Conservation (phyloP, 495 filamentous ascomycete species). For the Xylaria sp. region DNA sequence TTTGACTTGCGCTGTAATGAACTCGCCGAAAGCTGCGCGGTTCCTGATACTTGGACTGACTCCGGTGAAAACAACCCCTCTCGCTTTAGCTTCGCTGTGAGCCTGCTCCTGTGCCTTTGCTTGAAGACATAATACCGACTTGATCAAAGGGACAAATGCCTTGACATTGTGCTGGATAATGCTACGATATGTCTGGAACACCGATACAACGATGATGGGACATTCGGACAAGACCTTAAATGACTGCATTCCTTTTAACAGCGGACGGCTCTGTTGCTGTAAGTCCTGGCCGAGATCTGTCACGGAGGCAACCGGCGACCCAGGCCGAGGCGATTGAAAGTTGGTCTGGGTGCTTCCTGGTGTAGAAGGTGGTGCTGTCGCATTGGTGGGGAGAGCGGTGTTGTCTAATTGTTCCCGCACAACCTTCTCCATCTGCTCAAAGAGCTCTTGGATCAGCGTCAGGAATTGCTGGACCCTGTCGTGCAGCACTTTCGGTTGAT, state of each 20-base stretch:
- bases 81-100: conserved; percentile 78
- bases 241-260: conserved; percentile 93
- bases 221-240: conserved; percentile 99
- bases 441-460: conserved; percentile 92
- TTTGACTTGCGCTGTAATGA: conserved; percentile 98
- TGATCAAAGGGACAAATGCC: conserved; percentile 91
- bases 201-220: conserved; percentile 97
- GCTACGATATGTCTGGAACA: conserved; percentile 88
- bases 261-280: conserved; percentile 78
- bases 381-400: conserved; percentile 60
- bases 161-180: conserved; percentile 86
- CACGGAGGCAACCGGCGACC: conserved; percentile 81
- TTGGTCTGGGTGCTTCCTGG: conserved; percentile 74
- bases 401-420: conserved; percentile 93
- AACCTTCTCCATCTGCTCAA: conserved; percentile 89
- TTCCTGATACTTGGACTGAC: conserved; percentile 95
- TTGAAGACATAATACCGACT: conserved; percentile 85
- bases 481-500: conserved; percentile 82
- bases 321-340: conserved; percentile 83
- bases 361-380: conserved; percentile 72
- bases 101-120: conserved; percentile 93
- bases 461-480: conserved; percentile 88
- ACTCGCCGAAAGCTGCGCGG: conserved; percentile 92
- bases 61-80: conserved; percentile 84
- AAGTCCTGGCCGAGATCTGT: conserved; percentile 75